Evolutionary conservation across 2,329 filamentous ascomycete genomes (phyloP).

Genomic region (Aureobasidium sp.): DNA sequence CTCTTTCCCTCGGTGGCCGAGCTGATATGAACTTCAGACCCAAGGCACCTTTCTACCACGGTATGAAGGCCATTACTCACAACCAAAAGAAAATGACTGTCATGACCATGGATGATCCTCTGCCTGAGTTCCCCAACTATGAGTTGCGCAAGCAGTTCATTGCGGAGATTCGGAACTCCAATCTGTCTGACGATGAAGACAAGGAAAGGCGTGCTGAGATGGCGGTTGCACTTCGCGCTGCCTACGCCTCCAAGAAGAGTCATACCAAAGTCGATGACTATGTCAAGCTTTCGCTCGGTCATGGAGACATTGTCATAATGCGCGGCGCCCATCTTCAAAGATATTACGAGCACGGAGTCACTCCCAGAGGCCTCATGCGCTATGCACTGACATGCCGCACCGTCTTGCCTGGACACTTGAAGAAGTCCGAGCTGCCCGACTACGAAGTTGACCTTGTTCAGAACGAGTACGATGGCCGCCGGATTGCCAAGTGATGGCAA

Average conservation of each 20-base stretch:
- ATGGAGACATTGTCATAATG: slow-evolving; percentile 60
- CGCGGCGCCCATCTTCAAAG: slow-evolving; percentile 51
- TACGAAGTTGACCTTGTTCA: slow-evolving; percentile 32
- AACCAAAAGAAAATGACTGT: slow-evolving; percentile 18
- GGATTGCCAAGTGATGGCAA: slow-evolving; percentile 6
- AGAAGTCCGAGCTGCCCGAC: slow-evolving; percentile 28
- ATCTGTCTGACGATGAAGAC: slow-evolving; percentile 18
- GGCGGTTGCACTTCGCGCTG: slow-evolving; percentile 30
- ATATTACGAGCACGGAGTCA: slow-evolving; percentile 52
- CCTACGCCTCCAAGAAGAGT: slow-evolving; percentile 17
- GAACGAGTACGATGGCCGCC: slow-evolving; percentile 29
- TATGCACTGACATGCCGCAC: slow-evolving; percentile 51
- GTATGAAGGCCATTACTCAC: slow-evolving; percentile 19
- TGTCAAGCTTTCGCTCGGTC: slow-evolving; percentile 44
- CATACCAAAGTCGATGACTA: slow-evolving; percentile 20
- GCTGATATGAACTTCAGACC: slow-evolving; percentile 51
- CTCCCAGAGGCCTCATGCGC: slow-evolving; percentile 42
- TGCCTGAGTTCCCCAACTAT: slow-evolving; percentile 27
- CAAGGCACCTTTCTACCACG: slow-evolving; percentile 43
- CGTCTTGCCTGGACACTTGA: slow-evolving; percentile 40
- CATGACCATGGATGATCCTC: slow-evolving; percentile 14
- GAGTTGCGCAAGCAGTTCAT: slow-evolving; percentile 28
- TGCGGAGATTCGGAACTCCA: slow-evolving; percentile 20
- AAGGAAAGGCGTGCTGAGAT: slow-evolving; percentile 26
- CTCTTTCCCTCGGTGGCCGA: slow-evolving; percentile 51